Evolutionary conservation across 148 eudicot species (phyloP), one percentile per base, ranked within the genome.

Genomic region (Simmondsia chinensis): DNA sequence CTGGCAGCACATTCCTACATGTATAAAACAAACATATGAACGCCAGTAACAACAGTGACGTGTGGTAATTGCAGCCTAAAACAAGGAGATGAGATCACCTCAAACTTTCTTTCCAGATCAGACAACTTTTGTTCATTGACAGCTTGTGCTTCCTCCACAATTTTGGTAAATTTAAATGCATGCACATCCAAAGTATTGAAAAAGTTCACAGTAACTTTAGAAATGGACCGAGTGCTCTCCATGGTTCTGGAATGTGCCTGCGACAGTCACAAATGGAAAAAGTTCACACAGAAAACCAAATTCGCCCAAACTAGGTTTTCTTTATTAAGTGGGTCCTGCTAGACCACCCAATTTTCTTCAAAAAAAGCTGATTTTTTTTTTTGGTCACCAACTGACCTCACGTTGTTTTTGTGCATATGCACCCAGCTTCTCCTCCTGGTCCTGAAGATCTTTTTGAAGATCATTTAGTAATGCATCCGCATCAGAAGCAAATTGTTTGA

Each of bases 181-280:
- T 93, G 96, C 46, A 47, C 45, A 30, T 79, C 99, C 44, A 93
- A 55, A 16, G 89, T 82, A 32, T 56, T 57, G 47, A 82, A 86
- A 70, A 93, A 86, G 57, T 56, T 71, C 21, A 50, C 61, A 47
- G 96, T 79, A 43, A 68, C 77, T 46, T 82, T 71, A 27, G 99
- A 86, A 42, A 93, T 86, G 49, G 87, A 74, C 52, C 86, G 72
- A 42, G 96, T 65, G 19, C 77, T 75, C 44, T 70, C 94, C 50
- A 93, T 72, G 15, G 96, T 71, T 74, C 94, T 75, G 43, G 68
- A 68, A 69, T 93, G 99, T 31, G 96, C 99, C 99, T 86, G 79
- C n/a, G 53, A 38, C 33, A 30, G 49, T 43, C 30, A n/a, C n/a
- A n/a, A 6, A 22, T 20, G n/a, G 9, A 41, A 26, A n/a, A 10